Percentiles rank a stretch among this genome's conserved stretches.
phyloP scores from a whole-genome alignment of 2,329 filamentous ascomycete genomes.

The Diaporthe caulivora region DNA sequence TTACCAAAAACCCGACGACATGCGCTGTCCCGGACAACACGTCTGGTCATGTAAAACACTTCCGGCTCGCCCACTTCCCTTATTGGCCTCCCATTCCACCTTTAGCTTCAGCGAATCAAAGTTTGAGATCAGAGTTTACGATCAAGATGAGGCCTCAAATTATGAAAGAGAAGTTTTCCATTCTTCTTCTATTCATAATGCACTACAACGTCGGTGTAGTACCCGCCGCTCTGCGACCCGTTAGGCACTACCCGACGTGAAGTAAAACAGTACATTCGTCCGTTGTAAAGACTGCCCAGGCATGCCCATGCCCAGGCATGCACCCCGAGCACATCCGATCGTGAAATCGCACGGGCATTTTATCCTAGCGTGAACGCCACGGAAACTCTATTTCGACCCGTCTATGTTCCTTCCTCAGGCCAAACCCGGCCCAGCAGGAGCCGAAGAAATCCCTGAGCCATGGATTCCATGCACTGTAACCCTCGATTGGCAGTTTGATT shows the following conservation, averaged over 20 bases:
- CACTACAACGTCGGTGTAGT: not conserved
- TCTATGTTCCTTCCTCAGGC: conserved; percentile 15
- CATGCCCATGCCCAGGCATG: not conserved
- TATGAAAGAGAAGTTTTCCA: not conserved
- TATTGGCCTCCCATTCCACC: not conserved
- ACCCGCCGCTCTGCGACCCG: not conserved
- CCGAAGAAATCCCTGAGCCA: conserved; percentile 17
- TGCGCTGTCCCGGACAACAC: not conserved
- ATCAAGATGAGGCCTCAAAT: conserved; percentile 24
- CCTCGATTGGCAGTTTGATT: conserved; percentile 26
- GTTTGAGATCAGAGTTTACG: not conserved
- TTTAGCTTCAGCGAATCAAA: not conserved
- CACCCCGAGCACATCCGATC: conserved; percentile 13
- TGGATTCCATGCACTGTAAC: conserved; percentile 21
- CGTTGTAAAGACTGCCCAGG: conserved; percentile 9
- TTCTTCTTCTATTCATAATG: not conserved
- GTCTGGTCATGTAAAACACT: not conserved
- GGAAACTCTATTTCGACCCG: conserved; percentile 14
- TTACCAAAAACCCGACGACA: not conserved
- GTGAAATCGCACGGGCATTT: conserved; percentile 18
- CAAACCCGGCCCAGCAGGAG: conserved; percentile 26
- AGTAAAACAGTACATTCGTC: not conserved
- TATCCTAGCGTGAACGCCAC: conserved; percentile 31
- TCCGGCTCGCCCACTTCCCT: not conserved
- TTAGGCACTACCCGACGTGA: not conserved